Evolutionary conservation across 2,329 filamentous ascomycete genomes (phyloP), one percentile per base, ranked within the genome.

Genomic region (Podosphaera leucotricha): DNA sequence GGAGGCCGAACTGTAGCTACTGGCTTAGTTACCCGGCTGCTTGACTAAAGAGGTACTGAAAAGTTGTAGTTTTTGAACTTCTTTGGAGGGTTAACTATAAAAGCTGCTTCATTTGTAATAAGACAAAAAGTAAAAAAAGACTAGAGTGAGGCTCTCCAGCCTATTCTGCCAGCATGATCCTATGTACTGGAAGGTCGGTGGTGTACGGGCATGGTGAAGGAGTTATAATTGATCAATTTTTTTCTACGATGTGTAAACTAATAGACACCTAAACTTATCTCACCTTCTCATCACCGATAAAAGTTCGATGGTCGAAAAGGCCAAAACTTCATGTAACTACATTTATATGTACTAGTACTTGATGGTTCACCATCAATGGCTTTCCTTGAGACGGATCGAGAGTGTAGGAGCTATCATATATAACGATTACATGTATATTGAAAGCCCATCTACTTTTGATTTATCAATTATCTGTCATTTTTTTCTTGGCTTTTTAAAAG

Each of bases 1-100:
- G 90, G 90, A 68, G 86, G 87, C 57, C 76, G 83, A 55, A 90
- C 82, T 48, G 80, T 90, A 46, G 82, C 81, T 54, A 90, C 82
- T 55, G 82, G 82, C 62, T 67, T 90, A 54, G 70, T 85, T 55
- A 90, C 82, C 52, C 76, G 77, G 56, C 77, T 90, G 58, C 35
- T 42, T 10, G 40, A 42, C 7, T 42, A 33, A 16, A 18, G 11
- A 10, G 11, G 11, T 11, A 38, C 10, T 10, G 10, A 2, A 7
- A 38, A 20, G 37, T 20, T 2, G 11, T 19, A 6, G 37, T 16
- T 6, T 22, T 4, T 10, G 6, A 20, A 3, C 8, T 20, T 22
- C 37, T 20, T 1, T 2, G 16, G 10, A 38, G 2, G 16, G 22
- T 24, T 24, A 4, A 38, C 4, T 16, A 15, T 7, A 20, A 38